Conservation (phyloP, 768 basidiomycete genomes). For the Scleroderma bovista region DNA sequence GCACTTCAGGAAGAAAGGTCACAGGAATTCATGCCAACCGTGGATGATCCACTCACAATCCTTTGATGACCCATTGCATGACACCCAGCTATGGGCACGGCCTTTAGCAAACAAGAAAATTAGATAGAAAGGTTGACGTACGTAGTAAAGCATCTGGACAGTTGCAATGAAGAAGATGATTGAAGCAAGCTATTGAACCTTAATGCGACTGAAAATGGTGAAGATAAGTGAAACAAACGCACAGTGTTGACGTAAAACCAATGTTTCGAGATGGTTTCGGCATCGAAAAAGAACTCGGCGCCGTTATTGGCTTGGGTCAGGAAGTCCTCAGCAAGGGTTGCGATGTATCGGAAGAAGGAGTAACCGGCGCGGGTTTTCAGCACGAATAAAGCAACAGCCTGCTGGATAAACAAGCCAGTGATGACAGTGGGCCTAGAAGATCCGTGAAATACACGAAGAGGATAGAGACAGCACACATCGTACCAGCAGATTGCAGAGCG, state of each 20-base stretch:
- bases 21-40: neutral
- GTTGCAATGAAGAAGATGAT: conserved; percentile 96
- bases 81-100: conserved; percentile 57
- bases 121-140: conserved; percentile 2
- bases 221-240: conserved; percentile 32
- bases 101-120: neutral
- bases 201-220: conserved; percentile 10
- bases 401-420: conserved; percentile 81
- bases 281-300: conserved; percentile 79
- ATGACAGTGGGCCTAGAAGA: conserved; percentile 72
- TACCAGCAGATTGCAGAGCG: conserved; percentile 69
- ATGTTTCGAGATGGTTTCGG: conserved; percentile 54
- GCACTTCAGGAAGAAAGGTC: conserved; percentile 41
- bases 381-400: conserved; percentile 83
- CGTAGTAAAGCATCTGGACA: conserved; percentile 86
- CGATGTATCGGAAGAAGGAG: conserved; percentile 79
- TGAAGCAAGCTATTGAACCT: conserved; percentile 46
- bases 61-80: conserved; percentile 89
- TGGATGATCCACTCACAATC: conserved; percentile 51
- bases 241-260: conserved; percentile 89
- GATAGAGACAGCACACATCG: conserved; percentile 9
- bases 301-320: conserved; percentile 62
- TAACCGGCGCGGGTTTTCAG: conserved; percentile 82
- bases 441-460: conserved; percentile 1
- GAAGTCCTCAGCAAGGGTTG: conserved; percentile 76